Conservation (phyloP, 257 asterid species). For the Solanum phureja region DNA sequence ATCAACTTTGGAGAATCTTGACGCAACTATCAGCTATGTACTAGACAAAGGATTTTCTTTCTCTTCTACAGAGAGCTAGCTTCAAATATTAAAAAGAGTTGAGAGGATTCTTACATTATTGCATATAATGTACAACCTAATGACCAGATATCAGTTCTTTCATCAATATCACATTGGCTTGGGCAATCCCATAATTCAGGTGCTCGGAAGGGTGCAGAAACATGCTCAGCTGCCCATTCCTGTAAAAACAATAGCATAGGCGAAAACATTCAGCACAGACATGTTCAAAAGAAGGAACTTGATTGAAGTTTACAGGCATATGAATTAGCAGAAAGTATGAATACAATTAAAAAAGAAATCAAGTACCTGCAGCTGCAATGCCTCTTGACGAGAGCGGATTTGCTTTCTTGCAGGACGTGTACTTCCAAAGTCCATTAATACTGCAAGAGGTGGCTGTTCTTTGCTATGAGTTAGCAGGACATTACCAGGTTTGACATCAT, state of each 20-base stretch:
- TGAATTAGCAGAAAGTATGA: neutral
- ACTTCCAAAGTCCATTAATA: constrained; percentile 97
- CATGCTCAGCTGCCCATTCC: constrained; percentile 99
- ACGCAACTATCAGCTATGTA: neutral
- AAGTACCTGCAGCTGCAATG: constrained; percentile 83
- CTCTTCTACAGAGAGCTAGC: neutral
- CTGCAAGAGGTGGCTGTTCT: constrained; percentile 79
- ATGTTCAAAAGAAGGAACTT: constrained; percentile 1
- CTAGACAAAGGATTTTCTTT: neutral
- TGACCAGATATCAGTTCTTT: constrained; percentile 98
- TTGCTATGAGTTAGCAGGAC: constrained; percentile 78
- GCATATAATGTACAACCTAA: constrained; percentile 96
- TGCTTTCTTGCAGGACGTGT: constrained; percentile 91
- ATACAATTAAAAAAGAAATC: neutral
- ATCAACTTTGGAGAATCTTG: neutral
- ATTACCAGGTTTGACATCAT: constrained; percentile 94
- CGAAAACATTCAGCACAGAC: neutral
- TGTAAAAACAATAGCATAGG: constrained; percentile 8
- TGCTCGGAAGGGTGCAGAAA: constrained; percentile 92
- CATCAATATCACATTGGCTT: constrained; percentile 84
- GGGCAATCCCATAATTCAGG: constrained; percentile 99
- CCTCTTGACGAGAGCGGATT: constrained; percentile 86
- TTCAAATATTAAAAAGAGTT: neutral
- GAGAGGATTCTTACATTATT: constrained; percentile 62
- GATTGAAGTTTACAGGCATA: neutral